These are phyloP conservation scores for Boeremia exigua DNA, from an alignment of 2,329 filamentous ascomycete genomes.

Conservation along the genomic window DNA sequence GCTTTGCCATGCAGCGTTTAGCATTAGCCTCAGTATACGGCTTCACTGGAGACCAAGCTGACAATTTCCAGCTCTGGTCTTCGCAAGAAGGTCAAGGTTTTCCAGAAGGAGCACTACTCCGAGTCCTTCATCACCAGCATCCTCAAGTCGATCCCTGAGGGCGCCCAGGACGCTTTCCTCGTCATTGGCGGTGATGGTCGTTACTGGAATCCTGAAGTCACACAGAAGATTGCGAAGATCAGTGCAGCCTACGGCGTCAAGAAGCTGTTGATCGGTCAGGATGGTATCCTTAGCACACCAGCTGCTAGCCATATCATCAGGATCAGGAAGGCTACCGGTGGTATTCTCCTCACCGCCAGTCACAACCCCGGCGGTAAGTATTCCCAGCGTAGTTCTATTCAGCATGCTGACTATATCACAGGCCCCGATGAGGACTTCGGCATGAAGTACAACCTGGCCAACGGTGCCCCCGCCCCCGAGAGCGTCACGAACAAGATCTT, in stretches of 20 bases:
- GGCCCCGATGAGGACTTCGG: constrained; percentile 94
- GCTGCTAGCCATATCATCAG: constrained; percentile 96
- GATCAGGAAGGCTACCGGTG: constrained; percentile 91
- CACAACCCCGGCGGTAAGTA: constrained; percentile 91
- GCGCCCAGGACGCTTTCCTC: constrained; percentile 83
- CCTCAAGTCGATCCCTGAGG: constrained; percentile 94
- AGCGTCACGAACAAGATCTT: constrained; percentile 98
- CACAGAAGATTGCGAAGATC: constrained; percentile 97
- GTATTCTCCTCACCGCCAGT: constrained; percentile 94
- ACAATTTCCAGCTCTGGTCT: constrained; percentile 78
- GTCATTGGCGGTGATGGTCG: constrained; percentile 98
- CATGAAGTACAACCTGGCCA: constrained; percentile 99
- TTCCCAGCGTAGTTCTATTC: no score
- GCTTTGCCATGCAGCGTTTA: neutral
- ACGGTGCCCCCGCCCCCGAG: constrained; percentile 94
- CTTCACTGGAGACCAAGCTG: constrained; percentile 26
- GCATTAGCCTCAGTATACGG: neutral
- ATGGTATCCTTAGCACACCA: constrained; percentile 95
- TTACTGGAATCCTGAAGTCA: constrained; percentile 95
- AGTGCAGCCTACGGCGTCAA: constrained; percentile 96
- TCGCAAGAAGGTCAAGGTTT: constrained; percentile 98
- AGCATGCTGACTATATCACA: constrained; percentile 45
- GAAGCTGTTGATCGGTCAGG: constrained; percentile 95
- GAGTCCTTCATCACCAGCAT: constrained; percentile 95
- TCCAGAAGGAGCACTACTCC: constrained; percentile 94